phyloP scores from a whole-genome alignment of 208 protist genomes.

The Acanthamoeba lenticulata region DNA sequence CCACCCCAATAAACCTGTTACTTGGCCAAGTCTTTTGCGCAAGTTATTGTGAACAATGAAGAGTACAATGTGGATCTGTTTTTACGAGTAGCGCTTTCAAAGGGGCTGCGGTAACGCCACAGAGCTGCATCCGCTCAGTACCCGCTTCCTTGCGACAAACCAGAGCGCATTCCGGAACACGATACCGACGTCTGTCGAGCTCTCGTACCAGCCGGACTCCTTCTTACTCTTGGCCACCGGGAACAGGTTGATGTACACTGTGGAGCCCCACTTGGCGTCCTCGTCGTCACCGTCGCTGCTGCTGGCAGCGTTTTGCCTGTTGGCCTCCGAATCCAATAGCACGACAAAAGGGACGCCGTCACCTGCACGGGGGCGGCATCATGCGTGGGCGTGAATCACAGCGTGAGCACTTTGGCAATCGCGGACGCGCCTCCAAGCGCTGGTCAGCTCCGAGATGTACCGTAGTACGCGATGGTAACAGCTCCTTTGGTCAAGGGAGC shows the following conservation, averaged over 20 bases:
- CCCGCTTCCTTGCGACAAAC: background rate
- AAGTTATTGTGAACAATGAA: background rate
- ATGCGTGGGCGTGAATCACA: too few species aligned
- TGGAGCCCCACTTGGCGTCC: background rate
- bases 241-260: constrained; percentile 36
- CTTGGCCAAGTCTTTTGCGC: too few species aligned
- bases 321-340: background rate
- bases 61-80: too few species aligned
- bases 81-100: too few species aligned
- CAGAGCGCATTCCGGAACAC: background rate
- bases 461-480: background rate
- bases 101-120: background rate
- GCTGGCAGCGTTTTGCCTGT: background rate
- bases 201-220: constrained; percentile 41
- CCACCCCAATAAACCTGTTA: background rate
- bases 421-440: too few species aligned
- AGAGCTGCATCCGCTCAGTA: background rate
- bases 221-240: constrained; percentile 21
- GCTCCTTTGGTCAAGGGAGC: background rate
- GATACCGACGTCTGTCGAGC: background rate
- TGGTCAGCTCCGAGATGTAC: background rate
- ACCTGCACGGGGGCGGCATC: background rate
- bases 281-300: background rate
- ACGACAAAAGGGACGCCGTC: constrained; percentile 19
- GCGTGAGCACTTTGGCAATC: too few species aligned